Percentiles rank a stretch among this genome's conserved stretches.
phyloP scores from a whole-genome alignment of 371 early-diverging fungal species.

The Funneliformis caledonium region DNA sequence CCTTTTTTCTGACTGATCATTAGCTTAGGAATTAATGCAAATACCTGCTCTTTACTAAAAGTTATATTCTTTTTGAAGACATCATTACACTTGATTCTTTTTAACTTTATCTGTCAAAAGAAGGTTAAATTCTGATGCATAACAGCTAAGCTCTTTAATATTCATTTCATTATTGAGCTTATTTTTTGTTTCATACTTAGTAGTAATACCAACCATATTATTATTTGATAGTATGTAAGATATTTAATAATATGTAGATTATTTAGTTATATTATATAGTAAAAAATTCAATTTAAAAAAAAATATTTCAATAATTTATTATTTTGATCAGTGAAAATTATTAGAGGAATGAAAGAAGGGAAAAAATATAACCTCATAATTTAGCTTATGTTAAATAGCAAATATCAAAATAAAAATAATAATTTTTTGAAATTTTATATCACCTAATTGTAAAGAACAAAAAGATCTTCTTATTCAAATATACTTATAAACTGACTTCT shows the following conservation, averaged over 20 bases:
- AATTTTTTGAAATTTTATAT: no score
- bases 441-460: no score
- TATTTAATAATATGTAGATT: no score
- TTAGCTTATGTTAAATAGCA: no score
- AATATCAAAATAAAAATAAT: no score
- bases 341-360: neutral
- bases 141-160: no score
- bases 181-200: neutral
- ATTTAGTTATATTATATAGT: no score
- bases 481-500: no score
- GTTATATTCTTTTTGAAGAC: constrained; percentile 18
- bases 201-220: neutral
- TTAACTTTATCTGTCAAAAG: no score
- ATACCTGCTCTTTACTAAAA: constrained; percentile 22
- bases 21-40: neutral
- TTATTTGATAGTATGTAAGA: no score
- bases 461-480: no score
- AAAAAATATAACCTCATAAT: neutral
- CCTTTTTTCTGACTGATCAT: neutral
- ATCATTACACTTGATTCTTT: neutral
- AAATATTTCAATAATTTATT: neutral
- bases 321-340: neutral
- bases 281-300: constrained; percentile 8
- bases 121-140: neutral
- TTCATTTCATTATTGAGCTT: no score